A percentile compares a stretch with the other conserved stretches of the same genome.
Evolutionary conservation across 192 early-diverging fungal species (phyloP).

Genomic region (Gigaspora rosea): DNA sequence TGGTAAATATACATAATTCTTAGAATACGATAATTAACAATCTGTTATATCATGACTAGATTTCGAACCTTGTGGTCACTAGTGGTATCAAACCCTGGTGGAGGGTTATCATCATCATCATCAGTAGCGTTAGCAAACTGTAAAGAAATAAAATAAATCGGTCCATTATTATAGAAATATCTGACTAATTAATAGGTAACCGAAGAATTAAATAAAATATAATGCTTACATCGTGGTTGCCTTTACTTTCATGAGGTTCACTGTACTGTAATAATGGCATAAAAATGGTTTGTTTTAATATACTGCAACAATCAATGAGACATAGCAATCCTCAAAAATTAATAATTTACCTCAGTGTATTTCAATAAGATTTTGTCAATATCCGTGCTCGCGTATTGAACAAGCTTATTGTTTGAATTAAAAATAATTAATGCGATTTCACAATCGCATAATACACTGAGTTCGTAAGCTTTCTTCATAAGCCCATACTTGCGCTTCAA

Average conservation of each 20-base stretch:
- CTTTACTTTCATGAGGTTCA: conserved; percentile 41
- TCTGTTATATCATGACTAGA: too few species aligned
- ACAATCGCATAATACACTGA: conserved; percentile 92
- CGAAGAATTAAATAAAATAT: not conserved
- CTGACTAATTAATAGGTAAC: not conserved
- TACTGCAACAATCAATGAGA: too few species aligned
- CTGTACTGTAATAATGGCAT: conserved; percentile 41
- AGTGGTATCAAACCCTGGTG: conserved; percentile 28
- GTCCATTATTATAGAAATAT: not conserved
- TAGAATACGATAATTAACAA: too few species aligned
- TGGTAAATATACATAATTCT: not conserved
- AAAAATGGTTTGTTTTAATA: conserved; percentile 32
- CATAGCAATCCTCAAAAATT: too few species aligned
- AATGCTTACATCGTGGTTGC: conserved; percentile 41
- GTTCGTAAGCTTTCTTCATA: conserved; percentile 97
- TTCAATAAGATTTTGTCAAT: conserved; percentile 91
- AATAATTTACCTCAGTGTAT: conserved; percentile 73
- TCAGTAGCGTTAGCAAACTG: conserved; percentile 30
- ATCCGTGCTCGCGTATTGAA: conserved; percentile 90
- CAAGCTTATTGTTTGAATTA: conserved; percentile 89
- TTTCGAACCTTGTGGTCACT: conserved; percentile 3
- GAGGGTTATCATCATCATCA: conserved; percentile 30
- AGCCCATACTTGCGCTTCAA: conserved; percentile 92
- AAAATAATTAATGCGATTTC: conserved; percentile 96
- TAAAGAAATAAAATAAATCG: not conserved